Base-by-base conservation (phyloP, 768 basidiomycete genomes). In the Panaeolus cyanescens region DNA sequence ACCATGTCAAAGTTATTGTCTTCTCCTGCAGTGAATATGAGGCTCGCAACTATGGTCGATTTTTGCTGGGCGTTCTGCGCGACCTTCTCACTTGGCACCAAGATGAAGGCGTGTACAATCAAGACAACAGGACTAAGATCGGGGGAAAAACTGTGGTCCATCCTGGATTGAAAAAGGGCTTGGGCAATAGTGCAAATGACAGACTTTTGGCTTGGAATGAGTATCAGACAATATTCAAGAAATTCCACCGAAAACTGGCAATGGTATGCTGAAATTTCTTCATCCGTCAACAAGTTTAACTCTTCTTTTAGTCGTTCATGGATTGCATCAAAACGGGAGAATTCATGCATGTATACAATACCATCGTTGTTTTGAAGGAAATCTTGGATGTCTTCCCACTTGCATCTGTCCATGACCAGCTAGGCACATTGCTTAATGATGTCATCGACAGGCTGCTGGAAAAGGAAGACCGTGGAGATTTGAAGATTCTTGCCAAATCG, bases 271-370 rank as follows among this genome's bases (percentile, higher is more conserved):
- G 42, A 30, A 25, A 8, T 36, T 19, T 22, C 17, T 6, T 62
- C 17, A 8, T 32, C 28, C 17, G 13, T 58, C 56, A 19, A 32
- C 32, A 58, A 28, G 55, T 34, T 63, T 34, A 60, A 9, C 30
- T 25, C 31, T 33, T 37, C 36, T 61, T 32, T 19, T 68, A 95
- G 95, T 87, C 86, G 59, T 86, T 98, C 65, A 79, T 83, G 19
- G 89, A 87, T 32, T 95, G 91, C 70, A 89, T 98, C 62, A 84
- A 89, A 68, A 90, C 95, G 2, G 86, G 85, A 55, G 96, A 96
- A 69, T 99, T 96, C 72, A 96, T 98, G 92, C 95, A 95, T 68
- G 92, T 98, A 58, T 96, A 96, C 74, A 99, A 99, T 70, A 85
- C 93, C n/a, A 92, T 99, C 74, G 86, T 96, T 36, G 89, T 99